Conservation (phyloP, 164 flowering plant genomes). For the Vitis rotundifolia region DNA sequence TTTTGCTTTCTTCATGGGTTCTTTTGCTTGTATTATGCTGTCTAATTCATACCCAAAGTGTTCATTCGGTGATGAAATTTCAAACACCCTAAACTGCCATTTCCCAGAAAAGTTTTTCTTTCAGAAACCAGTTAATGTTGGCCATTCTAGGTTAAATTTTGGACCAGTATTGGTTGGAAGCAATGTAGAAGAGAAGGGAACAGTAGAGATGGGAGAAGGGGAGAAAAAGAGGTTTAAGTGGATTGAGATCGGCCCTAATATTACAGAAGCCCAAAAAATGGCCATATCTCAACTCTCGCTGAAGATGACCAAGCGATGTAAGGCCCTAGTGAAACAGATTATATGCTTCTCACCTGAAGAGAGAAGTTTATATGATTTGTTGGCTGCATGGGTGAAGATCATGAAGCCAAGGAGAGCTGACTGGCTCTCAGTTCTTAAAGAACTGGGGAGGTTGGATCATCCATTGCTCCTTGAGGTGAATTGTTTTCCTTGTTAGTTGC, state of each 20-base stretch:
- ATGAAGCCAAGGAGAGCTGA: constrained; percentile 88
- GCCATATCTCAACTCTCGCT: constrained; percentile 54
- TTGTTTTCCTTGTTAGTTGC: background rate
- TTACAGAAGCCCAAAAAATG: constrained; percentile 52
- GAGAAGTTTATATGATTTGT: constrained; percentile 38
- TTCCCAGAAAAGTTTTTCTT: background rate
- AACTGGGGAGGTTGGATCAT: constrained; percentile 51
- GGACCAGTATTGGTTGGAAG: background rate
- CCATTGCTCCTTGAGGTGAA: constrained; percentile 65
- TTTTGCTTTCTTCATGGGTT: constrained; percentile 5
- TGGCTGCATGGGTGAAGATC: constrained; percentile 70
- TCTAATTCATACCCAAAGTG: constrained; percentile 11
- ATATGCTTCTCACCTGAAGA: constrained; percentile 52
- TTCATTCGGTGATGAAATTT: constrained; percentile 1
- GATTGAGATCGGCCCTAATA: constrained; percentile 44
- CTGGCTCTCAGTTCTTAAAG: constrained; percentile 81
- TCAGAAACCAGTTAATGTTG: background rate
- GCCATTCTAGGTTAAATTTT: background rate
- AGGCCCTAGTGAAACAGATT: constrained; percentile 71
- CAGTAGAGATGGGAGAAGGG: constrained; percentile 11
- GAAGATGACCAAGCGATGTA: constrained; percentile 72
- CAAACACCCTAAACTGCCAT: constrained; percentile 2
- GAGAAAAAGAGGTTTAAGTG: constrained; percentile 50
- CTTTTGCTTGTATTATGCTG: constrained; percentile 12
- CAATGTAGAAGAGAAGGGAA: constrained; percentile 15